Base-by-base conservation (phyloP, 1,284 basidiomycete species). In the Leccinum insigne region DNA sequence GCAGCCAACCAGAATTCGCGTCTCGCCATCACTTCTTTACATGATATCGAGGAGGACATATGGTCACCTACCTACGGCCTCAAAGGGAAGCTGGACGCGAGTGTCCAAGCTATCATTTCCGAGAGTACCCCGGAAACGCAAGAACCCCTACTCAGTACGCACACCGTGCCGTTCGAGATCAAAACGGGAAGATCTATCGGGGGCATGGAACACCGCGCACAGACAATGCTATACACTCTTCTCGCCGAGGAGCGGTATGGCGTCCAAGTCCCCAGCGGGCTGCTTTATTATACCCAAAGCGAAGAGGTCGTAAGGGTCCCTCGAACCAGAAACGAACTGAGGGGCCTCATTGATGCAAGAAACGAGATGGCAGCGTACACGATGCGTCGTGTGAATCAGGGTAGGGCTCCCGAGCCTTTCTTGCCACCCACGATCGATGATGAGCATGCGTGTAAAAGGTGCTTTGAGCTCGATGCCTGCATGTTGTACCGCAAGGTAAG, bases 161-260 rank as follows among this genome's bases (percentile, higher is more conserved):
- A 83, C 14, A 87, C 89, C 0, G 84, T 91, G 72, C 95, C 97
- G 2, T 87, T 99, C 59, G 98, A 99, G 78, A 94, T 99, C 79
- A 99, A 99, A 80, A 99, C 97, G 0, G 97, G 98, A 1, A 82
- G 91, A 61, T 78, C 90, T 1, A 80, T 88, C 32, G 88, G 88
- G 11, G 86, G 90, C 2, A 89, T 96, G 85, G 94, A 97, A 70
- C 98, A 99, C 77, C 90, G 96, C 54, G 98, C 98, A 0, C 97
- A 99, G 78, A 99, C 98, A 1, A 96, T 98, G 90, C 80, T 99
- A 6, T 99, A 99, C 75, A 98, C 95, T 0, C 82, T 99, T 13
- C 85, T 99, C 7, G 90, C 96, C 75, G 87, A 89, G 42, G 96
- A 99, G 73, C 87, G 96, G 13, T 99, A 99, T 74, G 90, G 92